Evolutionary conservation across 805 yeast species (phyloP).

Genomic region (Kazachstania taianensis): DNA sequence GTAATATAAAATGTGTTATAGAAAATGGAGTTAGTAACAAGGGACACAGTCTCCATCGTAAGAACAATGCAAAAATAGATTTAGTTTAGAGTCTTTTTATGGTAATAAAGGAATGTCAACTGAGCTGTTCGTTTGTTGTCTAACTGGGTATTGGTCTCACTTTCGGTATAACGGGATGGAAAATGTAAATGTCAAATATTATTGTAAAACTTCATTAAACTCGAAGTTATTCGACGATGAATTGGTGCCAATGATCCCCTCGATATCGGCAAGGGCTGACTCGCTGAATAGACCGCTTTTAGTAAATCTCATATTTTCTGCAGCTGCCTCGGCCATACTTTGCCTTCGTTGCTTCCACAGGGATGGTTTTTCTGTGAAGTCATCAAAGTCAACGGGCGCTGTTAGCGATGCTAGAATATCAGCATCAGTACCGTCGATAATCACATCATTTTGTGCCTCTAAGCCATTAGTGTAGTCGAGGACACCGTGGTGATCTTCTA

Average conservation of each 20-base stretch:
- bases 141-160: too few relatives aligned
- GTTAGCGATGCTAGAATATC: slow-evolving; percentile 27
- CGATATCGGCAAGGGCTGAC: slow-evolving; percentile 62
- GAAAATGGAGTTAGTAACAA: too few relatives aligned
- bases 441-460: slow-evolving; percentile 6
- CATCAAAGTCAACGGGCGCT: slow-evolving; percentile 25
- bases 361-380: slow-evolving; percentile 16
- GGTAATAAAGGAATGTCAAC: too few relatives aligned
- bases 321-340: slow-evolving; percentile 63
- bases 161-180: too few relatives aligned
- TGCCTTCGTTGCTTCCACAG: slow-evolving; percentile 48
- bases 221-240: slow-evolving; percentile 16
- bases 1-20: too few relatives aligned
- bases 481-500: slow-evolving; percentile 10
- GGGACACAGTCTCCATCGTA: too few relatives aligned
- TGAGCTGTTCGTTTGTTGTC: too few relatives aligned
- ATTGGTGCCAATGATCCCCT: slow-evolving; percentile 35
- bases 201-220: slow-evolving; percentile 22
- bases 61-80: too few relatives aligned
- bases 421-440: slow-evolving; percentile 18
- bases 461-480: slow-evolving; percentile 5
- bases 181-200: background rate
- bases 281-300: slow-evolving; percentile 71
- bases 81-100: too few relatives aligned
- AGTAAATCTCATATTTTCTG: slow-evolving; percentile 66